These are phyloP conservation scores for Wickerhamomyces rabaulensis DNA, from an alignment of 805 yeast genomes.

Conservation along the genomic window DNA sequence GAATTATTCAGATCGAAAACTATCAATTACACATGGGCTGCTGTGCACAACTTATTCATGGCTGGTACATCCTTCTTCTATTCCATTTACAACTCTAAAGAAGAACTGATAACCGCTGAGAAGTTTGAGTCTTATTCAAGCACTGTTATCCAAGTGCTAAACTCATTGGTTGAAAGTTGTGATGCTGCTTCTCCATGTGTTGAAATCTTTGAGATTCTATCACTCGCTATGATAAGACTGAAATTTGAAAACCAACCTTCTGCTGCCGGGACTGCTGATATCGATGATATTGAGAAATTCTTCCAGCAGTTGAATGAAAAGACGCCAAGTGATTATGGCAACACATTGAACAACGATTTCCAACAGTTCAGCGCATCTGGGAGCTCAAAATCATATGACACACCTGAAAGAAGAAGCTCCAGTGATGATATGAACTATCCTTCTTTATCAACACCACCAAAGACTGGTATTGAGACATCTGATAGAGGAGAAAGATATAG, in stretches of 20 bases:
- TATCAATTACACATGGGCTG: slow-evolving; percentile 89
- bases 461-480: background rate
- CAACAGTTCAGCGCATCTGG: background rate
- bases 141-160: slow-evolving; percentile 52
- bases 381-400: background rate
- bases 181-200: slow-evolving; percentile 73
- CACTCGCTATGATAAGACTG: slow-evolving; percentile 65
- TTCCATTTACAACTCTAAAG: slow-evolving; percentile 65
- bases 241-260: slow-evolving; percentile 28
- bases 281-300: slow-evolving; percentile 22
- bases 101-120: slow-evolving; percentile 40
- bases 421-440: slow-evolving; percentile 17
- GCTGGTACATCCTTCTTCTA: slow-evolving; percentile 84
- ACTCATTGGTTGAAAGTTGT: slow-evolving; percentile 60
- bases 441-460: slow-evolving; percentile 20
- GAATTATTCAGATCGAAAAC: slow-evolving; percentile 50
- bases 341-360: background rate
- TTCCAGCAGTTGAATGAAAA: slow-evolving; percentile 19
- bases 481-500: slow-evolving; percentile 4
- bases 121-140: slow-evolving; percentile 43
- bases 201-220: slow-evolving; percentile 64
- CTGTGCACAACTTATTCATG: slow-evolving; percentile 83
- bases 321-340: slow-evolving; percentile 10
- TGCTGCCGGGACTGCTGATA: slow-evolving; percentile 2
- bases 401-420: background rate